phyloP scores from a whole-genome alignment of 495 filamentous ascomycete species.

The Glonium stellatum region DNA sequence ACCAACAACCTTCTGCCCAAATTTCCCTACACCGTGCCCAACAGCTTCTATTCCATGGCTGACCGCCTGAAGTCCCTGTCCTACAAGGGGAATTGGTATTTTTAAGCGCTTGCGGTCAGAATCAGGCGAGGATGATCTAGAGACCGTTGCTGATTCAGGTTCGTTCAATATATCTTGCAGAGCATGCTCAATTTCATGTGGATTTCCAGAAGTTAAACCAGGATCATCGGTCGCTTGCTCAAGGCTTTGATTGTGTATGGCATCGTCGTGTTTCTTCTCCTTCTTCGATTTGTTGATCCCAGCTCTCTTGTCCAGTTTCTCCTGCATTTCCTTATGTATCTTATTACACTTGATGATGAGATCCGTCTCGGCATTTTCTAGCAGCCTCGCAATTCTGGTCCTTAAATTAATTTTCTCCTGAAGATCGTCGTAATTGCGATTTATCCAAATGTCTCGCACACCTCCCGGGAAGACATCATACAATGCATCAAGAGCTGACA shows the following conservation, averaged over 20 bases:
- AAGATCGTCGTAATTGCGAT: slow-evolving; percentile 81
- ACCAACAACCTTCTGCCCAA: slow-evolving; percentile 47
- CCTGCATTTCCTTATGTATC: slow-evolving; percentile 57
- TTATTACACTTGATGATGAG: slow-evolving; percentile 73
- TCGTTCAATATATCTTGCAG: slow-evolving; percentile 58
- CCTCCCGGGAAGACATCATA: slow-evolving; percentile 97
- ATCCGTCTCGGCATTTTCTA: slow-evolving; percentile 80
- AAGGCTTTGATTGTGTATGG: slow-evolving; percentile 43
- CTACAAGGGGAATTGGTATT: slow-evolving; percentile 41
- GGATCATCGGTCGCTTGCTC: slow-evolving; percentile 55
- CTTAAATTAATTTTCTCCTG: slow-evolving; percentile 78
- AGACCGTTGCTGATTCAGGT: slow-evolving; percentile 21
- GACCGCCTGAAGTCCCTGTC: slow-evolving; percentile 48
- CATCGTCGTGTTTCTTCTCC: slow-evolving; percentile 39
- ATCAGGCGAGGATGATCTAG: slow-evolving; percentile 31
- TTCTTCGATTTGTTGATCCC: slow-evolving; percentile 44
- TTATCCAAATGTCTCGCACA: slow-evolving; percentile 94
- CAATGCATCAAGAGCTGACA: slow-evolving; percentile 71
- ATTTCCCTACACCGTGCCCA: slow-evolving; percentile 54
- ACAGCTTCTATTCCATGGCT: slow-evolving; percentile 27
- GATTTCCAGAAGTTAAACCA: slow-evolving; percentile 77
- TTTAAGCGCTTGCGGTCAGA: slow-evolving; percentile 26
- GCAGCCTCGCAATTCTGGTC: slow-evolving; percentile 58
- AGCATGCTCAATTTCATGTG: slow-evolving; percentile 70
- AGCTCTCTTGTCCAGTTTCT: slow-evolving; percentile 55